phyloP scores from a whole-genome alignment of 1,139 yeast genomes.

The Taiozyma onychis region DNA sequence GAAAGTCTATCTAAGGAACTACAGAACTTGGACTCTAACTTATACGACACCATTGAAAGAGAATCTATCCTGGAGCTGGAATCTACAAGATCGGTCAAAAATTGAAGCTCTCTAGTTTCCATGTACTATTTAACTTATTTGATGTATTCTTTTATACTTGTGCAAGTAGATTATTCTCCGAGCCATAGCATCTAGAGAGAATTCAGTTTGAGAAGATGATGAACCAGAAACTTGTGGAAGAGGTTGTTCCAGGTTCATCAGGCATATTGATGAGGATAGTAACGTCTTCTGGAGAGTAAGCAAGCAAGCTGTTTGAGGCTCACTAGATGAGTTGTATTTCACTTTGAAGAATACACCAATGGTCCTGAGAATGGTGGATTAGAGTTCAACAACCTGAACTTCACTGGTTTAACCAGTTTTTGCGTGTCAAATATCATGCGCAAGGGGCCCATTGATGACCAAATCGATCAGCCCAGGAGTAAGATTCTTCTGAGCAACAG shows the following conservation, averaged over 20 bases:
- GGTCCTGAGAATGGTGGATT: too few species aligned
- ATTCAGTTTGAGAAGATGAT: neutral
- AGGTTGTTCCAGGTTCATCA: neutral
- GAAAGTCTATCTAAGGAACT: constrained; percentile 13
- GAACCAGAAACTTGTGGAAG: neutral
- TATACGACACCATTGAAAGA: constrained; percentile 15
- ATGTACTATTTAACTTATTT: neutral
- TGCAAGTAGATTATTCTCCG: neutral
- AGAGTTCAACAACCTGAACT: too few species aligned
- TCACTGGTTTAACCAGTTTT: too few species aligned
- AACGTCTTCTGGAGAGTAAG: neutral
- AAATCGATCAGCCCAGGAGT: too few species aligned
- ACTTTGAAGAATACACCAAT: too few species aligned
- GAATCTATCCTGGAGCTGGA: constrained; percentile 8
- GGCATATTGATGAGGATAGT: neutral
- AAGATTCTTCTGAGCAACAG: too few species aligned
- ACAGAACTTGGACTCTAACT: constrained; percentile 7
- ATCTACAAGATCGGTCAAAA: neutral
- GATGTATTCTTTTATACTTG: neutral
- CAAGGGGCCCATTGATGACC: too few species aligned
- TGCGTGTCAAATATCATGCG: too few species aligned
- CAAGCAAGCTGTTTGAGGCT: neutral
- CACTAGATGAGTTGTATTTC: too few species aligned
- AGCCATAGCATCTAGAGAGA: neutral
- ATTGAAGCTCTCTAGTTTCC: neutral